These are phyloP conservation scores for Lentinus brumalis DNA, from an alignment of 768 basidiomycete genomes.

Conservation along the genomic window DNA sequence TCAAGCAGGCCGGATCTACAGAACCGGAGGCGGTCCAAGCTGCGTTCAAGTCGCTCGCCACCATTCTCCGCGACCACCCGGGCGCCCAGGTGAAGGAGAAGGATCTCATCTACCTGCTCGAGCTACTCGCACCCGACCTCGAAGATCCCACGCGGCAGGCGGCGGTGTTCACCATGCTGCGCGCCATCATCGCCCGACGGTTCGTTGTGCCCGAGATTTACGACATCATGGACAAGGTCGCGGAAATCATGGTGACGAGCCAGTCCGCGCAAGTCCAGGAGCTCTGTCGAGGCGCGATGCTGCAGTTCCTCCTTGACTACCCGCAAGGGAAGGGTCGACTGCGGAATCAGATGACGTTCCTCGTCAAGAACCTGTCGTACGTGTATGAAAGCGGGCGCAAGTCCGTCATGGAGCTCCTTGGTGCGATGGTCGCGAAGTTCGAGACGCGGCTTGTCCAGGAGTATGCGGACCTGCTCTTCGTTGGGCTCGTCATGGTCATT, in stretches of 20 bases:
- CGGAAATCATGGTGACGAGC: slow-evolving; percentile 90
- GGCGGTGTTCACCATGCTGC: slow-evolving; percentile 84
- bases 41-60: slow-evolving; percentile 83
- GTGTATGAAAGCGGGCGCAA: slow-evolving; percentile 85
- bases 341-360: slow-evolving; percentile 84
- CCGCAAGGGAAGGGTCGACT: slow-evolving; percentile 94
- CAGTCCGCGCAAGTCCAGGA: slow-evolving; percentile 92
- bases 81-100: slow-evolving; percentile 82
- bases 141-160: slow-evolving; percentile 88
- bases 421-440: slow-evolving; percentile 84
- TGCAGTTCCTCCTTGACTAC: slow-evolving; percentile 96
- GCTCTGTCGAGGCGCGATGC: slow-evolving; percentile 81
- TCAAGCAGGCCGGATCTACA: slow-evolving; percentile 80
- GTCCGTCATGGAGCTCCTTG: slow-evolving; percentile 94
- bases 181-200: slow-evolving; percentile 87
- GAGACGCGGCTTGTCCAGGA: slow-evolving; percentile 71
- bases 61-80: slow-evolving; percentile 88
- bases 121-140: slow-evolving; percentile 84
- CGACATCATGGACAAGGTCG: slow-evolving; percentile 92
- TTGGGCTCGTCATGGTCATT: slow-evolving; percentile 87
- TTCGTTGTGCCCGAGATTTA: slow-evolving; percentile 97
- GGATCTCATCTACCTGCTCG: slow-evolving; percentile 85
- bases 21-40: slow-evolving; percentile 90
- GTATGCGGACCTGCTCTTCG: slow-evolving; percentile 86
- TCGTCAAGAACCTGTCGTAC: slow-evolving; percentile 91